Evolutionary conservation across 225 moss, liverwort and hornwort species (phyloP).

Genomic region (Physcomitrellopsis africana): DNA sequence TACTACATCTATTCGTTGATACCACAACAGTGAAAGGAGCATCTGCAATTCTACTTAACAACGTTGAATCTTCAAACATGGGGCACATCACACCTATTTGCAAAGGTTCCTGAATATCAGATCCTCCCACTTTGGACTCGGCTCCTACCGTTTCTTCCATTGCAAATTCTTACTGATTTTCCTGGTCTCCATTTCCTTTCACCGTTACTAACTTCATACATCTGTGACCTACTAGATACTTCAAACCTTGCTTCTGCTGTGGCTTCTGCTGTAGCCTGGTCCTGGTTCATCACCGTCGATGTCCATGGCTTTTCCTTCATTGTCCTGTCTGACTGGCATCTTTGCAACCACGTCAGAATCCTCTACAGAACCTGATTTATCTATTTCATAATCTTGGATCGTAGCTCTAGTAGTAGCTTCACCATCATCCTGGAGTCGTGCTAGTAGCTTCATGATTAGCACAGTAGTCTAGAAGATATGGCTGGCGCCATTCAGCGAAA

Average conservation of each 20-base stretch:
- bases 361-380: slow-evolving; percentile 7
- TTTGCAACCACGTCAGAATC: slow-evolving; percentile 22
- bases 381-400: slow-evolving; percentile 21
- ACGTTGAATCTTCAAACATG: slow-evolving; percentile 6
- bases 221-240: slow-evolving; percentile 24
- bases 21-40: slow-evolving; percentile 3
- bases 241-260: slow-evolving; percentile 6
- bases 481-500: slow-evolving; percentile 46
- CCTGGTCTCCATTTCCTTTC: slow-evolving; percentile 31
- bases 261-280: slow-evolving; percentile 34
- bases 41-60: neutral
- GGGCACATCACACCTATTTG: too few species aligned
- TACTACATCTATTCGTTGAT: slow-evolving; percentile 50
- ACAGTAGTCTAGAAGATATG: slow-evolving; percentile 66
- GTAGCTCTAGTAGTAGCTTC: slow-evolving; percentile 51
- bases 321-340: slow-evolving; percentile 24
- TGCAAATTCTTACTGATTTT: slow-evolving; percentile 71
- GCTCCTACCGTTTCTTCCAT: slow-evolving; percentile 41
- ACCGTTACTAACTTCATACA: slow-evolving; percentile 27
- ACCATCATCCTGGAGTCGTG: slow-evolving; percentile 82
- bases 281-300: slow-evolving; percentile 50
- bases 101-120: slow-evolving; percentile 21
- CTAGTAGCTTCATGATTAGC: slow-evolving; percentile 83
- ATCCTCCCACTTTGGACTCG: slow-evolving; percentile 30
- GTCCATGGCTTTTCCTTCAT: slow-evolving; percentile 56